Conservation (phyloP, 192 early-diverging fungal species). For the Backusella sp. region DNA sequence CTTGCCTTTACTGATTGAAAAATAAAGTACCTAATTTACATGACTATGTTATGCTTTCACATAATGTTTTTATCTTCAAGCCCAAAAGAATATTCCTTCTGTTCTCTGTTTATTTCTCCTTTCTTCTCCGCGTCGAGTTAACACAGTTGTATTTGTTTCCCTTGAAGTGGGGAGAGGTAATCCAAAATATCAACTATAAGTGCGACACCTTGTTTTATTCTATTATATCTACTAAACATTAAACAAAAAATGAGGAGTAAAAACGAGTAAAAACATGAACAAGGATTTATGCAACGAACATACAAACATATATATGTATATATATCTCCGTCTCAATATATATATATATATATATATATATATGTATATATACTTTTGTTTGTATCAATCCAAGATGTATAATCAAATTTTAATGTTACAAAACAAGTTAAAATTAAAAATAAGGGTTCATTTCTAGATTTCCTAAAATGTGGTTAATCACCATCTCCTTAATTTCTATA, state of each 20-base stretch:
- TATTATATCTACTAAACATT: background rate
- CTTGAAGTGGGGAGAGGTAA: background rate
- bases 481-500: background rate
- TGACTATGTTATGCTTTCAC: background rate
- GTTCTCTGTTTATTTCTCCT: background rate
- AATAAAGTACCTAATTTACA: background rate
- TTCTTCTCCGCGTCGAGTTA: background rate
- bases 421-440: slow-evolving; percentile 2
- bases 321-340: too few species aligned
- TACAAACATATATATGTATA: background rate
- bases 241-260: background rate
- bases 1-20: background rate
- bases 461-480: background rate
- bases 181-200: background rate
- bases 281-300: too few species aligned
- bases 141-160: background rate
- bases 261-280: too few species aligned
- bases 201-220: background rate
- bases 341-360: background rate
- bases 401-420: background rate
- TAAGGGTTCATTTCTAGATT: background rate
- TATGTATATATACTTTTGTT: background rate
- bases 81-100: background rate
- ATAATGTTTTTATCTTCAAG: background rate
- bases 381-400: background rate